Evolutionary conservation across 2,329 filamentous ascomycete genomes (phyloP).

Genomic region (Colletotrichum incanum): DNA sequence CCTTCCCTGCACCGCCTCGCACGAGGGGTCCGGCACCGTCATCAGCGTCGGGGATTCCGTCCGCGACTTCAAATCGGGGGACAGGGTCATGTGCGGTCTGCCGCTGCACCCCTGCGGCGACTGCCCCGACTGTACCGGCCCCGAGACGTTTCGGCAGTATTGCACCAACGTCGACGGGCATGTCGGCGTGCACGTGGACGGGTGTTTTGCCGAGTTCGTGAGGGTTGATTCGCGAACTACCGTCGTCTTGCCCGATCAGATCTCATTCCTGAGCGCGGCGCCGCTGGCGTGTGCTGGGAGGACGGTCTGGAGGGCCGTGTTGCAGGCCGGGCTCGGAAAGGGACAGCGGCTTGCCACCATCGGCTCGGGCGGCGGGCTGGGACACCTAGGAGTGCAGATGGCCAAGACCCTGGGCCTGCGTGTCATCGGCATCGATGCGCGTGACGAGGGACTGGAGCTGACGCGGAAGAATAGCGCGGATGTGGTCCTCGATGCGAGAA

Average conservation of each 20-base stretch:
- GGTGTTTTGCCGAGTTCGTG: constrained; percentile 72
- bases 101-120: constrained; percentile 66
- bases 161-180: constrained; percentile 62
- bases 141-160: constrained; percentile 67
- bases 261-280: constrained; percentile 67
- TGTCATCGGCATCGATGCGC: constrained; percentile 81
- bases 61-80: constrained; percentile 53
- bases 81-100: constrained; percentile 71
- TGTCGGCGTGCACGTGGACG: constrained; percentile 66
- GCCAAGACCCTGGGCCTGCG: too few species aligned
- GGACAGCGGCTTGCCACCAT: constrained; percentile 76
- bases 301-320: constrained; percentile 65
- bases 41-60: constrained; percentile 64
- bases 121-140: constrained; percentile 67
- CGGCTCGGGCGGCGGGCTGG: too few species aligned
- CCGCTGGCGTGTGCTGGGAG: constrained; percentile 71
- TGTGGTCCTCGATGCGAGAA: constrained; percentile 66
- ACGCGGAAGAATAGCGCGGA: constrained; percentile 65
- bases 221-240: constrained; percentile 58
- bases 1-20: constrained; percentile 69
- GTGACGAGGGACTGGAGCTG: constrained; percentile 67
- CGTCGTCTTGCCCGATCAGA: constrained; percentile 18
- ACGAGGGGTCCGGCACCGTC: constrained; percentile 72
- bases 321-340: constrained; percentile 55
- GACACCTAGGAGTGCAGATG: too few species aligned